These are phyloP conservation scores for Malus hybrid DNA, from an alignment of 331 rosid species.

Conservation along the genomic window DNA sequence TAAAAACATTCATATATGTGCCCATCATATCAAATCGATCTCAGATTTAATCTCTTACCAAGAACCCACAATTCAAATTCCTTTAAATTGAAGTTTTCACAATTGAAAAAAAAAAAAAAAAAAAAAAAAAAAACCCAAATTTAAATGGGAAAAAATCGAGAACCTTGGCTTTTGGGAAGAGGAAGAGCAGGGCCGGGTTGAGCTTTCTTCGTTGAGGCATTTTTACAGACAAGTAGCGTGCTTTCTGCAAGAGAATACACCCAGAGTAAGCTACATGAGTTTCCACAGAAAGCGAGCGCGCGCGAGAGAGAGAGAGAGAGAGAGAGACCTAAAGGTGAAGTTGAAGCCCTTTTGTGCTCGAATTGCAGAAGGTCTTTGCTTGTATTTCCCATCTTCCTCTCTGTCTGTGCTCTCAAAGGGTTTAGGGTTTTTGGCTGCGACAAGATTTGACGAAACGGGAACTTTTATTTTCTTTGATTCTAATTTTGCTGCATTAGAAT, in stretches of 20 bases:
- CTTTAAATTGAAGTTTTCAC: not conserved
- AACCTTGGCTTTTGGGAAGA: constrained; percentile 55
- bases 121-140: too few species aligned
- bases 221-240: constrained; percentile 41
- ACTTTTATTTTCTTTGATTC: not conserved
- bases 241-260: constrained; percentile 34
- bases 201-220: constrained; percentile 20
- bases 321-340: constrained; percentile 48
- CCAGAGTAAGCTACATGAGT: not conserved
- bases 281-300: not conserved
- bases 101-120: not conserved
- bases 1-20: not conserved
- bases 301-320: not conserved
- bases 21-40: not conserved
- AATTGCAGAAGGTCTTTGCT: constrained; percentile 78
- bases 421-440: not conserved
- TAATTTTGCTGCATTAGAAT: not conserved
- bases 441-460: not conserved
- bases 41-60: not conserved
- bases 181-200: constrained; percentile 31
- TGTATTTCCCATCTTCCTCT: constrained; percentile 32
- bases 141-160: not conserved
- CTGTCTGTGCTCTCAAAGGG: not conserved
- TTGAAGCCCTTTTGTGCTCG: constrained; percentile 44
- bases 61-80: not conserved